Evolutionary conservation across 2,329 filamentous ascomycete genomes (phyloP), one percentile per base, ranked within the genome.

Genomic region (Paramyrothecium sp.): DNA sequence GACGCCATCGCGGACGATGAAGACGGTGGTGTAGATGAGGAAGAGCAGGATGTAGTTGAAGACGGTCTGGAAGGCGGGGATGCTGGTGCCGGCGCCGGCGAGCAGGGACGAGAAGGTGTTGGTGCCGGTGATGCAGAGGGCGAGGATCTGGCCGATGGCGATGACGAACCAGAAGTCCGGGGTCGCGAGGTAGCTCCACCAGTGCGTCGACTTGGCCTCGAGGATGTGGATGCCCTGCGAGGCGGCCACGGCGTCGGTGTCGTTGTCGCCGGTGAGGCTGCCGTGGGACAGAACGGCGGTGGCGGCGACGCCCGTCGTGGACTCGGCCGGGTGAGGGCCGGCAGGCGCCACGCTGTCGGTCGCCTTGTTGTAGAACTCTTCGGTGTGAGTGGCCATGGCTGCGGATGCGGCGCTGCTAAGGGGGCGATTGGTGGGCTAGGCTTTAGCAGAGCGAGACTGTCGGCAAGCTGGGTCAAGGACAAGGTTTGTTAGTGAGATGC

Each of bases 31-130:
- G 79, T 96, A 99, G 70, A 97, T 85, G 58, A 91, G 56, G 60
- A 89, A 89, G 62, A 99, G 83, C 53, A 97, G 77, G 48, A 92
- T 82, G 75, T 99, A 99, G 77, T 95, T 97, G 83, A 97, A 96
- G 67, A 98, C 85, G 30, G 91, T 92, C 78, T 99, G 95, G 79
- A 98, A 97, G 56, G 95, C 92, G 8, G 95, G 95, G 64, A 98
- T 96, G 60, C 85, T 92, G 63, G 89, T 93, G 53, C 87, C 83
- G 5, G 76, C 73, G 11, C 72, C 67, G 57, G 81, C 81, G 30
- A 99, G 86, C 56, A 97, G 85, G 23, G 83, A 85, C 41, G 89
- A 91, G 70, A 98, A 91, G 51, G 95, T 98, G 80, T 96, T 97
- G 53, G 93, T 97, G 30, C 86, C 87, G 1, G 93, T 97, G 75